Conservation (phyloP, 2,329 filamentous ascomycete species). For the Ramularia endophylla region DNA sequence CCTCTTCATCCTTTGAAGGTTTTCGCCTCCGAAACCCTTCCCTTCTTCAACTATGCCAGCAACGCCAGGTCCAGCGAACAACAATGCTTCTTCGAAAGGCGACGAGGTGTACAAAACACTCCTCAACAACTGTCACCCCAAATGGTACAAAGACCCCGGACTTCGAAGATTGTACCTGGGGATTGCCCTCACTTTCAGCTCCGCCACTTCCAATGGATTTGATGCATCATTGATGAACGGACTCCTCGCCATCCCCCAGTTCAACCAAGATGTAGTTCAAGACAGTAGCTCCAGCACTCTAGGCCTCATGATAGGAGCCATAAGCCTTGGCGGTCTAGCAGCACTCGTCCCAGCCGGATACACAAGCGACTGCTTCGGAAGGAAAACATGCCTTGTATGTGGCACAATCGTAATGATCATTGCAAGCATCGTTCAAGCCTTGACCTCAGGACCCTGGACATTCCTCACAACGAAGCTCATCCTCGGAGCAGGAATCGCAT, state of each 20-base stretch:
- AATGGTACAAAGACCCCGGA: slow-evolving; percentile 17
- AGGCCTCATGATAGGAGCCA: slow-evolving; percentile 20
- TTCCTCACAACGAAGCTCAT: slow-evolving; percentile 12
- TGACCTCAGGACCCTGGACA: slow-evolving; percentile 10
- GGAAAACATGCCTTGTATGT: slow-evolving; percentile 24
- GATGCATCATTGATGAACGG: slow-evolving; percentile 26
- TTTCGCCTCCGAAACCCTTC: too few relatives aligned
- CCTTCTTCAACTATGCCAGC: too few relatives aligned
- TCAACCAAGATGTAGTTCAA: slow-evolving; percentile 5
- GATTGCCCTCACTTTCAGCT: slow-evolving; percentile 10
- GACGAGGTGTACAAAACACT: slow-evolving; percentile 15
- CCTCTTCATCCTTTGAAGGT: too few relatives aligned
- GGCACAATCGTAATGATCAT: slow-evolving; percentile 44
- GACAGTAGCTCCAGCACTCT: slow-evolving; percentile 10
- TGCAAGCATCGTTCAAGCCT: slow-evolving; percentile 32
- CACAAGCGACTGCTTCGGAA: slow-evolving; percentile 19
- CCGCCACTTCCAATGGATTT: slow-evolving; percentile 23
- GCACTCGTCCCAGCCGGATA: slow-evolving; percentile 16
- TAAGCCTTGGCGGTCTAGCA: slow-evolving; percentile 18
- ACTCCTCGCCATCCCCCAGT: slow-evolving; percentile 22
- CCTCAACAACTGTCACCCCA: slow-evolving; percentile 15
- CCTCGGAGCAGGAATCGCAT: slow-evolving; percentile 4
- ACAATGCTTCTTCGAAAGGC: slow-evolving; percentile 3
- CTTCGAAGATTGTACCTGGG: slow-evolving; percentile 13
- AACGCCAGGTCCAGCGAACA: slow-evolving; percentile 3